Evolutionary conservation across 768 basidiomycete species (phyloP).

Genomic region (Rhodotorula graminis): DNA sequence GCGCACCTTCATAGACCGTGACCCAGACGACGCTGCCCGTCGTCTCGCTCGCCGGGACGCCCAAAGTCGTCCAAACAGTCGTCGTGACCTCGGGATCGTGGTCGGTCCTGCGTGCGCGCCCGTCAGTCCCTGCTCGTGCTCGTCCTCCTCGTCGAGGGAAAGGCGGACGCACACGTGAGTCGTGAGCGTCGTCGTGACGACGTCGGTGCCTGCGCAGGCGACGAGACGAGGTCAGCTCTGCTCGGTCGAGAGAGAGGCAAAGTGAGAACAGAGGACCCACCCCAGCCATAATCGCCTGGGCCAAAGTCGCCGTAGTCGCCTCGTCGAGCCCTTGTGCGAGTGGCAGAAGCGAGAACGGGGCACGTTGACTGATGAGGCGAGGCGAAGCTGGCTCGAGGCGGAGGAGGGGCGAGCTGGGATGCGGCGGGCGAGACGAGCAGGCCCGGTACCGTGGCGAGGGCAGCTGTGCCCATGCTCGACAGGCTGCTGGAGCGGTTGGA

Average conservation of each 20-base stretch:
- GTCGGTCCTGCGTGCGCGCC: background rate
- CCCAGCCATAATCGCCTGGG: conserved; percentile 17
- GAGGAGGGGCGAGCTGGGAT: too few relatives aligned
- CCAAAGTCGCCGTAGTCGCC: background rate
- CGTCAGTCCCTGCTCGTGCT: background rate
- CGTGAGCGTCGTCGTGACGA: background rate
- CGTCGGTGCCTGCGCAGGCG: conserved; percentile 1
- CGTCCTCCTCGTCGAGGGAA: too few relatives aligned
- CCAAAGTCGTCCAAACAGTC: conserved; percentile 5
- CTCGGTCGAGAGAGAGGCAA: rapidly evolving
- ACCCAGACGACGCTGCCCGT: background rate
- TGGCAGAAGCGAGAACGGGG: background rate
- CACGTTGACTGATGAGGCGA: background rate
- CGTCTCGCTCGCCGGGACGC: background rate
- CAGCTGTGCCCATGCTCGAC: too few relatives aligned
- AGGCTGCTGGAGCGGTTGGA: too few relatives aligned
- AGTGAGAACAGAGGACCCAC: too few relatives aligned
- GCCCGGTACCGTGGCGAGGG: background rate
- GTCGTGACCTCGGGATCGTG: background rate
- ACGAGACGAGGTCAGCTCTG: background rate
- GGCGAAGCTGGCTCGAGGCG: background rate
- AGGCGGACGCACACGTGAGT: background rate
- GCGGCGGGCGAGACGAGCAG: background rate
- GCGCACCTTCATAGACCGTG: conserved; percentile 9
- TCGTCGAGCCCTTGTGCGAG: background rate